Percentiles rank a stretch among this genome's conserved stretches.
These are phyloP conservation scores for Phytophthora palmivora DNA, from an alignment of 352 stramenopile species.

Conservation along the genomic window DNA sequence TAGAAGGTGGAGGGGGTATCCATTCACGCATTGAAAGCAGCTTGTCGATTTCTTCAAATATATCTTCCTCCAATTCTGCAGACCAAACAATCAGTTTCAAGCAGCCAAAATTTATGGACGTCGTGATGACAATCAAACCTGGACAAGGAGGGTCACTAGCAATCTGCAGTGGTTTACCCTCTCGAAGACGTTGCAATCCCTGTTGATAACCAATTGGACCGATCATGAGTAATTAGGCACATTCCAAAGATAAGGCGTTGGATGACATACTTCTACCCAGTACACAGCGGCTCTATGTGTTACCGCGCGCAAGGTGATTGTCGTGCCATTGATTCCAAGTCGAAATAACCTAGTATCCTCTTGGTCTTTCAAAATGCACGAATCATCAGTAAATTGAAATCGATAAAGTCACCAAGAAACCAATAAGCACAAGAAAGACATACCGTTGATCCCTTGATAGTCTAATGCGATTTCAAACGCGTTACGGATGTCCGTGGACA, in stretches of 20 bases:
- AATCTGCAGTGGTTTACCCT: constrained; percentile 53
- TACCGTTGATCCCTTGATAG: constrained; percentile 35
- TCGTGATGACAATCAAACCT: constrained; percentile 31
- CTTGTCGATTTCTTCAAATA: constrained; percentile 79
- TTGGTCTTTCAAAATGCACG: constrained; percentile 21
- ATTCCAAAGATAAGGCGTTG: not conserved
- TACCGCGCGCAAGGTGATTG: constrained; percentile 72
- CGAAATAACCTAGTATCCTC: constrained; percentile 53
- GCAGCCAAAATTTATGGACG: not conserved
- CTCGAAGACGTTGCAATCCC: constrained; percentile 59
- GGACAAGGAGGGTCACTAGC: constrained; percentile 47
- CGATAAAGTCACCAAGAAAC: no score
- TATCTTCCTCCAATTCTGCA: constrained; percentile 77
- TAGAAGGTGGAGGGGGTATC: constrained; percentile 43
- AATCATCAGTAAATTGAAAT: no score
- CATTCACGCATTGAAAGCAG: constrained; percentile 64
- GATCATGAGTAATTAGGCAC: not conserved
- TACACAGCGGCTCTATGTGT: constrained; percentile 70
- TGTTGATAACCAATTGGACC: constrained; percentile 18
- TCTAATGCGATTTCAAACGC: constrained; percentile 63
- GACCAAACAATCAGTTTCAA: constrained; percentile 1
- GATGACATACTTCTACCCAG: constrained; percentile 66
- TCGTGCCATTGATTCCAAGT: constrained; percentile 71
- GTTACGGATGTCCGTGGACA: constrained; percentile 73
- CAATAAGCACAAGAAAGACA: not conserved